Evolutionary conservation across 257 asterid species (phyloP), one percentile per base, ranked within the genome.

Genomic region (Lycium barbarum): DNA sequence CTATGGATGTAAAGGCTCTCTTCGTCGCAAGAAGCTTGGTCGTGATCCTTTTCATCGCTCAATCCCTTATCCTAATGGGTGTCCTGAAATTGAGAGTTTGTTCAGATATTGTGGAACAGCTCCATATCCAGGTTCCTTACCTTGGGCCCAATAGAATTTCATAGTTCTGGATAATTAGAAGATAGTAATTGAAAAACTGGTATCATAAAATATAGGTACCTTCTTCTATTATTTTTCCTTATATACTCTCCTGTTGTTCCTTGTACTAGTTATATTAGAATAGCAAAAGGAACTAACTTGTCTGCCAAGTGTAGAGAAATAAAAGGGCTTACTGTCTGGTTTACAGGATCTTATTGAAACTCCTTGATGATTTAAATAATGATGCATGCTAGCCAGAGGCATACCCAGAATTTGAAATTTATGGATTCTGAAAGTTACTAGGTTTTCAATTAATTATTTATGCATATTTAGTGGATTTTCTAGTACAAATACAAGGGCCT

Each of bases 11-110:
- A 72, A 86, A 78, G 97, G 98, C 54, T 86, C 96, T 4, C 90
- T 96, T 86, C 90, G 71, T 18, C 97, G 88, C 81, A 96, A 96
- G 81, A 96, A 93, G 84, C 87, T 93, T 47, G 94, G 93, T 2
- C 98, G 96, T 0, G 97, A 96, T 78, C 99, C 98, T 18, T 95
- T 96, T 86, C 99, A 95, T 79, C 91, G 99, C 47, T 85, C 98
- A 3, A 88, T 96, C 63, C 99, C 99, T 82, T 95, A 96, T 87
- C 99, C 99, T 12, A 93, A 91, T 72, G 98, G 98, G 10, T 96
- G 98, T 63, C 99, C 98, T 7, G 99, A 96, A 88, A 93, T 96
- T 15, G 89, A 89, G 83, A 95, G 95, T 8, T 83, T 96, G 91
- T 95, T 96, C 85, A 91, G 89, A 78, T 94, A 92, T 70, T 96